Evolutionary conservation across 2,329 filamentous ascomycete genomes (phyloP).

Genomic region (Elsinoe australis): DNA sequence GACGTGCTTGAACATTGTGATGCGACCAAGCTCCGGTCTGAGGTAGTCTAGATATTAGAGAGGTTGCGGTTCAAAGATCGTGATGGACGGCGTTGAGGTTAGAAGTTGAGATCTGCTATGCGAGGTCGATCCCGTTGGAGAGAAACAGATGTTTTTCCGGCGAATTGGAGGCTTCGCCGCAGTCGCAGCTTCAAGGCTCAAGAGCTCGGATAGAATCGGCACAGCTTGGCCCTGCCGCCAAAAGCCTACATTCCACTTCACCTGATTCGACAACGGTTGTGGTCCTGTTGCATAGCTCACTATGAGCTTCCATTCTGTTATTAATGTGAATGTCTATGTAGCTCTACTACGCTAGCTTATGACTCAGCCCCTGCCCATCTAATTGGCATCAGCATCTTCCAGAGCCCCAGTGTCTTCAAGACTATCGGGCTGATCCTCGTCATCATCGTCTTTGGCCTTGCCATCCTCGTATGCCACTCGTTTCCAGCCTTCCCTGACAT

Average conservation of each 20-base stretch:
- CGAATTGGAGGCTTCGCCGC: too few relatives aligned
- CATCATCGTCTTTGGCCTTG: conserved; percentile 29
- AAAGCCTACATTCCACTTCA: background rate
- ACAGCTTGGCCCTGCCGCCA: too few relatives aligned
- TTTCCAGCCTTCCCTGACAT: conserved; percentile 49
- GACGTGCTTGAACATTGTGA: conserved; percentile 22
- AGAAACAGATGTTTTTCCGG: conserved; percentile 13
- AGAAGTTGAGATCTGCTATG: conserved; percentile 15
- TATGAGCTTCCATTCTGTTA: too few relatives aligned
- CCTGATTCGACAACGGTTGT: background rate
- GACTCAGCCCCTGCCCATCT: too few relatives aligned
- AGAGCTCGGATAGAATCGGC: conserved; percentile 7
- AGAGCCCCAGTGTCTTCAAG: conserved; percentile 9
- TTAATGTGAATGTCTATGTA: too few relatives aligned
- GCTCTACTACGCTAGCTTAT: background rate
- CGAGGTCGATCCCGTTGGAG: conserved; percentile 13
- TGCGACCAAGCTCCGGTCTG: conserved; percentile 8
- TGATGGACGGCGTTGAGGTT: conserved; percentile 2
- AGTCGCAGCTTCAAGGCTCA: too few relatives aligned
- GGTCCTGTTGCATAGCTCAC: too few relatives aligned
- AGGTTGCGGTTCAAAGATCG: background rate
- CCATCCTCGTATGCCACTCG: conserved; percentile 49
- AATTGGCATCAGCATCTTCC: conserved; percentile 5
- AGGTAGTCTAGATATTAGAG: background rate
- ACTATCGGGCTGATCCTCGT: conserved; percentile 26